Conservation (phyloP, 108 stramenopile genomes). For the Skeletonema marinoi region DNA sequence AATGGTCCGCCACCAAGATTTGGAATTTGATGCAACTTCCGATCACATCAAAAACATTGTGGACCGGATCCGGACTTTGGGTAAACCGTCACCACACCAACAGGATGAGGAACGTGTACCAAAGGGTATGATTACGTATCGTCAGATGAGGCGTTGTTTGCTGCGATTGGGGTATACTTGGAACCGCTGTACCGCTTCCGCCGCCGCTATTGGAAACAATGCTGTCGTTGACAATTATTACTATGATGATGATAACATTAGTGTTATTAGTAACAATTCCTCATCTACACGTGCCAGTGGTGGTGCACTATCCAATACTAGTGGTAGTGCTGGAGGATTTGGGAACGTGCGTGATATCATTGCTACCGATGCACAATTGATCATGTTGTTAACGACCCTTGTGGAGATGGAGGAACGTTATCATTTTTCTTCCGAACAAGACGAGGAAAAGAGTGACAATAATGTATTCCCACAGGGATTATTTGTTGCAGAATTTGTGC, state of each 20-base stretch:
- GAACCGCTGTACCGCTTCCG: conserved; percentile 21
- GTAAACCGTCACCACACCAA: neutral
- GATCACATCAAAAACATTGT: conserved; percentile 32
- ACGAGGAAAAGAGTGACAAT: conserved; percentile 3
- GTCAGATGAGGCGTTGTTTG: conserved; percentile 42
- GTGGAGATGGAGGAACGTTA: conserved; percentile 41
- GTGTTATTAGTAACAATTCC: conserved; percentile 22
- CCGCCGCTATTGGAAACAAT: neutral
- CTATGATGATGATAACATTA: conserved; percentile 42
- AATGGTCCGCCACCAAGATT: conserved; percentile 47
- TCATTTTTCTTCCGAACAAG: conserved; percentile 1
- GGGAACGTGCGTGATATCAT: conserved; percentile 28
- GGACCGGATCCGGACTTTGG: conserved; percentile 24
- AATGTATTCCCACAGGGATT: conserved; percentile 21
- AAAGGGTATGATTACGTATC: conserved; percentile 40
- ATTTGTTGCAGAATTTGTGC: conserved; percentile 38
- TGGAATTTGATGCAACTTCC: conserved; percentile 40
- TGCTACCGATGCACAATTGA: conserved; percentile 43
- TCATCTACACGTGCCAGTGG: conserved; percentile 29
- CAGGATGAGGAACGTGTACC: neutral
- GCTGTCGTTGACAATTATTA: neutral
- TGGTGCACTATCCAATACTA: neutral
- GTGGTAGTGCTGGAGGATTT: neutral
- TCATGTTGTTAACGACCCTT: conserved; percentile 43
- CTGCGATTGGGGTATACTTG: conserved; percentile 45